phyloP scores from a whole-genome alignment of 805 yeast genomes.

The Kazachstania taianensis region DNA sequence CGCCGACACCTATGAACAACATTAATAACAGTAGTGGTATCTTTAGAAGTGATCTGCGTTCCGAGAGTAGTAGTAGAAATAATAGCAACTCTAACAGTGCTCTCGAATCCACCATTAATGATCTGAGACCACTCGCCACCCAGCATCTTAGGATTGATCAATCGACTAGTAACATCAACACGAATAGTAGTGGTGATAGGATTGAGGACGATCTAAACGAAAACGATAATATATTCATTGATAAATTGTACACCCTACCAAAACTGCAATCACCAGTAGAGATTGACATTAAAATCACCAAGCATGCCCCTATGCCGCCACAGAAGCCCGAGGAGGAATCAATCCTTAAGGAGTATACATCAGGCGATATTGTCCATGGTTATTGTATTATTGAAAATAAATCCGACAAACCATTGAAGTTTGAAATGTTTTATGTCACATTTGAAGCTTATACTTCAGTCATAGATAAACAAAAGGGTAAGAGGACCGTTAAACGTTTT shows the following conservation, averaged over 20 bases:
- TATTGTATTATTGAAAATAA: constrained; percentile 36
- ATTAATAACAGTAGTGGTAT: not conserved
- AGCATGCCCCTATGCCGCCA: constrained; percentile 16
- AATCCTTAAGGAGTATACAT: constrained; percentile 37
- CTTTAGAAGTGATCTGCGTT: not conserved
- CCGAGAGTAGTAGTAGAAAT: not conserved
- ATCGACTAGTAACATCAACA: not conserved
- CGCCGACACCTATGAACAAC: not conserved
- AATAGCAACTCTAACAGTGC: not conserved
- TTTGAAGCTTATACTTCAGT: constrained; percentile 41
- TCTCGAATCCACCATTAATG: constrained; percentile 1
- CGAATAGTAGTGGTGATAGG: not conserved
- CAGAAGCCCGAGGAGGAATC: constrained; percentile 22
- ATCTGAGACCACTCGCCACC: constrained; percentile 3
- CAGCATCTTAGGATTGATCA: not conserved
- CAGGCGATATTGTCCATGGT: constrained; percentile 49
- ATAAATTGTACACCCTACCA: constrained; percentile 18
- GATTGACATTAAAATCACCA: constrained; percentile 14
- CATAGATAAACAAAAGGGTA: constrained; percentile 9
- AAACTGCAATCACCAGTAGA: constrained; percentile 16
- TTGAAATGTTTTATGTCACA: constrained; percentile 49
- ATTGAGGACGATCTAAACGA: constrained; percentile 10
- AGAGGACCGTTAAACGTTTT: constrained; percentile 27
- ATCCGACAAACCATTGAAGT: constrained; percentile 35
- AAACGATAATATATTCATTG: constrained; percentile 13